Percentiles rank a stretch among this genome's conserved stretches.
These are phyloP conservation scores for Ceratobasidium sp. DNA, from an alignment of 1,284 basidiomycete species.

Conservation along the genomic window DNA sequence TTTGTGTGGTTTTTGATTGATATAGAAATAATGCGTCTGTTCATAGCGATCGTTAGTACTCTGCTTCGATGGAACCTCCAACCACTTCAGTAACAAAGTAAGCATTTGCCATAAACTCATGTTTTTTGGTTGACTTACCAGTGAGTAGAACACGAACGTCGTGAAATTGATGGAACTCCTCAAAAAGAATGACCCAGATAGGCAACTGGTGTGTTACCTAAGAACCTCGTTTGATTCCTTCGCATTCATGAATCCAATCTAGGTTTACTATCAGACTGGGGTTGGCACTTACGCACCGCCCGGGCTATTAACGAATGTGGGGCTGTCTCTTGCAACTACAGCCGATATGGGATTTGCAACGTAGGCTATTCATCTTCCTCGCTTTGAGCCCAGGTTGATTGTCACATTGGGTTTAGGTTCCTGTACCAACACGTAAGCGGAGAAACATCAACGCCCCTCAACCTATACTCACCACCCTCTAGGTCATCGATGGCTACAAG, in stretches of 20 bases:
- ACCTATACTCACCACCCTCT: background rate
- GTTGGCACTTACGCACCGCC: slow-evolving; percentile 47
- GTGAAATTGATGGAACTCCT: slow-evolving; percentile 46
- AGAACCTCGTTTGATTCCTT: no score
- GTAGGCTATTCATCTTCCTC: slow-evolving; percentile 15
- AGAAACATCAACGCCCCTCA: background rate
- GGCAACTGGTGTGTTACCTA: slow-evolving; percentile 45
- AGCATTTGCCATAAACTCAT: background rate
- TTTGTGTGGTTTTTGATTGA: background rate
- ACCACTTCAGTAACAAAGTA: slow-evolving; percentile 45
- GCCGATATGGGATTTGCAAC: slow-evolving; percentile 37
- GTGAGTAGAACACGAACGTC: slow-evolving; percentile 26
- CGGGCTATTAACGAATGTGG: slow-evolving; percentile 20
- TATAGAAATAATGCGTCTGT: background rate
- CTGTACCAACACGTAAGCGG: slow-evolving; percentile 37
- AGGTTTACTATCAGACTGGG: slow-evolving; percentile 45
- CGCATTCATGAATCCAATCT: no score
- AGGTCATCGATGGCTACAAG: slow-evolving; percentile 50
- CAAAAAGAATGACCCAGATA: slow-evolving; percentile 46
- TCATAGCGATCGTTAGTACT: slow-evolving; percentile 45
- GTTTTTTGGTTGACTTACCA: no score
- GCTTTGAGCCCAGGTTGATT: background rate
- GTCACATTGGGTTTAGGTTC: background rate
- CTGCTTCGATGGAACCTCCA: slow-evolving; percentile 51
- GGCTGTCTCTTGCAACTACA: slow-evolving; percentile 13